Evolutionary conservation across 176 grass and related monocot genomes (phyloP), one percentile per base, ranked within the genome.

Genomic region (Oryza glaberrima): DNA sequence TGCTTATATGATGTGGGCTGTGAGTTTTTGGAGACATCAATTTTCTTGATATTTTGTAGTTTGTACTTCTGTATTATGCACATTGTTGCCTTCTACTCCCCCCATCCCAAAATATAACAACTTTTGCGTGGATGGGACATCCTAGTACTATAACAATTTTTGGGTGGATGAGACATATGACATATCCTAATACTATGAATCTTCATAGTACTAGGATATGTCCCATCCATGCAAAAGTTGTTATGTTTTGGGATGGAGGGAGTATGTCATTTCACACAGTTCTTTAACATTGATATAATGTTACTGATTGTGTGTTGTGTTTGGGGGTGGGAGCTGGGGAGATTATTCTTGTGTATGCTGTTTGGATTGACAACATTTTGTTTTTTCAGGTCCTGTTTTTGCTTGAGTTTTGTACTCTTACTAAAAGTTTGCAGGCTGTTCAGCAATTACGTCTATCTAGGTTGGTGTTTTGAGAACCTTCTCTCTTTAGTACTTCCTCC

Each of bases 341-440:
- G 26, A 15, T 68, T 19, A 47, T 74, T 13, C 19, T 64, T 81
- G 74, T 72, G 52, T 46, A 58, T 71, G 28, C 56, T 78, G n/a
- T 82, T 54, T 84, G 73, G 28, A 60, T 73, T 83, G 49, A 82
- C 36, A 79, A 11, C 22, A 73, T 76, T 75, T 84, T 82, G 75
- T 46, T 70, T 46, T 70, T 84, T 23, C 81, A 98, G 96, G 81
- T 94, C 73, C 86, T 90, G 67, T 95, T 94, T 87, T 92, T 98
- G 83, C 85, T 84, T 36, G 89, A 98, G 45, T 88, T 98, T 88
- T 98, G 91, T 74, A 82, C 81, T 51, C 73, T 90, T 41, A 98
- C 91, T 84, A 94, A 85, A 93, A 95, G 89, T 73, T 84, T 98
- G 76, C 87, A 65, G 40, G 65, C 54, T 82, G 74, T 73, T 73